A percentile compares a stretch with the other conserved stretches of the same genome.
Evolutionary conservation across 805 yeast species (phyloP).

Genomic region (Candida ovalis): DNA sequence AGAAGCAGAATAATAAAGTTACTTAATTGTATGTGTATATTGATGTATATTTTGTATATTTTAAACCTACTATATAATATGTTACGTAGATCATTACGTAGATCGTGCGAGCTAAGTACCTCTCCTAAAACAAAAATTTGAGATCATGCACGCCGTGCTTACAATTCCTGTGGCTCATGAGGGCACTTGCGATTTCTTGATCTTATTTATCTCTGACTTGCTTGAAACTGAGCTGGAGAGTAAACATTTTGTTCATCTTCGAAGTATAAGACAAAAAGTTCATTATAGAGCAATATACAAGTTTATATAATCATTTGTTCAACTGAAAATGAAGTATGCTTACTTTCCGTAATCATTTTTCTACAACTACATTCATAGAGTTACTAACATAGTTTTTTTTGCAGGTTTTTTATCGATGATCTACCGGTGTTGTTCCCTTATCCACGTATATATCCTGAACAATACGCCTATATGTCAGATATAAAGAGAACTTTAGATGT

Average conservation of each 20-base stretch:
- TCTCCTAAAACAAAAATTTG: background rate
- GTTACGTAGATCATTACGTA: too few species aligned
- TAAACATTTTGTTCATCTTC: too few species aligned
- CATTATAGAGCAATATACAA: too few species aligned
- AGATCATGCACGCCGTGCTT: background rate
- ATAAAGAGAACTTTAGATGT: slow-evolving; percentile 90
- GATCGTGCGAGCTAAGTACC: too few species aligned
- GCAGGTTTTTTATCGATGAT: slow-evolving; percentile 88
- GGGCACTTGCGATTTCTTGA: too few species aligned
- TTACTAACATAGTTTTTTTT: slow-evolving; percentile 10
- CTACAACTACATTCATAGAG: background rate
- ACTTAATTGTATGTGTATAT: background rate
- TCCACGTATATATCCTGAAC: slow-evolving; percentile 96
- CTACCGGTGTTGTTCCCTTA: slow-evolving; percentile 94
- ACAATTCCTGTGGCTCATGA: too few species aligned
- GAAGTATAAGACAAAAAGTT: too few species aligned
- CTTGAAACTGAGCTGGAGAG: too few species aligned
- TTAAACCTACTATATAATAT: background rate
- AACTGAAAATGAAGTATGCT: too few species aligned
- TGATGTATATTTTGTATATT: background rate
- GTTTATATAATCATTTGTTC: too few species aligned
- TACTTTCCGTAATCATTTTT: too few species aligned
- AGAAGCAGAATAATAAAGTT: slow-evolving; percentile 13
- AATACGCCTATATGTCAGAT: slow-evolving; percentile 96
- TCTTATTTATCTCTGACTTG: too few species aligned